phyloP scores from a whole-genome alignment of 2,329 filamentous ascomycete species.

The Gnomoniopsis smithogilvyi region DNA sequence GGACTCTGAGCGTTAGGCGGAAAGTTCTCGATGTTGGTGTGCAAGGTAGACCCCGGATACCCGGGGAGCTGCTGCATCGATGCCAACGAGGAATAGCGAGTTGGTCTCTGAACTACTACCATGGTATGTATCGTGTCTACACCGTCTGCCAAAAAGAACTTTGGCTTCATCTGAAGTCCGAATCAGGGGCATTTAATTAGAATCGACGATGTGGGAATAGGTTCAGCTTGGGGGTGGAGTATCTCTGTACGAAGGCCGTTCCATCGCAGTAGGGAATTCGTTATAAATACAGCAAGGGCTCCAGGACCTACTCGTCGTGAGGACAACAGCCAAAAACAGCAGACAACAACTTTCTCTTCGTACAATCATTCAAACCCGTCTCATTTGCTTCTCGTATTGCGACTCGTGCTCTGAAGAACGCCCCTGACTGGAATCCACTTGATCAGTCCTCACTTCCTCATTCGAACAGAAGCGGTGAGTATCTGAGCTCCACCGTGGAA shows the following conservation, averaged over 20 bases:
- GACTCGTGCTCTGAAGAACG: conserved; percentile 13
- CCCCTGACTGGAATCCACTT: conserved; percentile 17
- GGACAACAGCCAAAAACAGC: background rate
- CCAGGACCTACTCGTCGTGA: background rate
- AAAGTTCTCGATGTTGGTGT: background rate
- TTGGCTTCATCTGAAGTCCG: background rate
- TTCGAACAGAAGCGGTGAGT: conserved; percentile 17
- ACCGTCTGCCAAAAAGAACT: background rate
- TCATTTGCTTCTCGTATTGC: conserved; percentile 16
- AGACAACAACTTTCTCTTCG: conserved; percentile 6
- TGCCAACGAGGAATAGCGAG: background rate
- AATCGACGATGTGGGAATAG: background rate
- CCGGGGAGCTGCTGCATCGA: background rate
- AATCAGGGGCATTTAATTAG: background rate
- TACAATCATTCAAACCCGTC: conserved; percentile 8
- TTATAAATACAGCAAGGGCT: conserved; percentile 15
- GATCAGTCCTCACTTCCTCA: conserved; percentile 16
- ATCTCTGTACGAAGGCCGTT: conserved; percentile 7
- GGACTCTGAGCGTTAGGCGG: background rate
- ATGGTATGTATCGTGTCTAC: no score
- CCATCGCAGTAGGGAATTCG: background rate
- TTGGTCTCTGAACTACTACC: no score
- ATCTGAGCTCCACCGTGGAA: conserved; percentile 17
- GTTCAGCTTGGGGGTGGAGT: background rate
- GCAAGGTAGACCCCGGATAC: background rate